Evolutionary conservation across 2,329 filamentous ascomycete species (phyloP).

Genomic region (Exophiala phaeomuriformis): DNA sequence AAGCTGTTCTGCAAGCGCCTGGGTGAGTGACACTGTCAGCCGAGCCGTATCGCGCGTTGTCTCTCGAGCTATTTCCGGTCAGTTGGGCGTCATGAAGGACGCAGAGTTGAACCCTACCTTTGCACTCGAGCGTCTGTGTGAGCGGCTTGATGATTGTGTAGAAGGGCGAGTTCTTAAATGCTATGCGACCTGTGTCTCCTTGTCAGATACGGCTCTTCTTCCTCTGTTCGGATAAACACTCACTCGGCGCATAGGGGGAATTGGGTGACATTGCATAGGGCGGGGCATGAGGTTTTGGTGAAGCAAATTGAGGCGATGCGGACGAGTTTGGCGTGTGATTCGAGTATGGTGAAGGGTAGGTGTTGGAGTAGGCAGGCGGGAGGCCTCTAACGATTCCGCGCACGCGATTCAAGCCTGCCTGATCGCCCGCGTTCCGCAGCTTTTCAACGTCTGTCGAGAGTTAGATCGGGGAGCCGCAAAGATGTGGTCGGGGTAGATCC

Average conservation of each 20-base stretch:
- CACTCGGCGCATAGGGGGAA: constrained; percentile 10
- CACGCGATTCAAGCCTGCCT: constrained; percentile 15
- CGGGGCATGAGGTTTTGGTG: constrained; percentile 12
- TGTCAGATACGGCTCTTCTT: constrained; percentile 14
- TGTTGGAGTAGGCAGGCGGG: constrained; percentile 13
- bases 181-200: constrained; percentile 37
- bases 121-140: constrained; percentile 59
- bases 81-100: background rate
- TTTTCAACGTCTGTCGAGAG: constrained; percentile 24
- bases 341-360: constrained; percentile 23
- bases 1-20: constrained; percentile 50
- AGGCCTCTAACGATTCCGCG: constrained; percentile 18
- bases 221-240: background rate
- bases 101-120: constrained; percentile 48
- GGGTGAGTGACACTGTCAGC: constrained; percentile 53
- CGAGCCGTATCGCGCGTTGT: constrained; percentile 52
- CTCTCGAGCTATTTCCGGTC: constrained; percentile 46
- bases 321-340: constrained; percentile 23
- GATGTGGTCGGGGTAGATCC: constrained; percentile 29
- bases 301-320: constrained; percentile 23
- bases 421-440: constrained; percentile 17
- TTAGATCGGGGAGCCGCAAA: constrained; percentile 17
- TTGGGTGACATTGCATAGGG: constrained; percentile 15
- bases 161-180: constrained; percentile 76
- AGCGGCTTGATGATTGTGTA: constrained; percentile 63